phyloP scores from a whole-genome alignment of 306 rosid species.

The Neltuma alba region DNA sequence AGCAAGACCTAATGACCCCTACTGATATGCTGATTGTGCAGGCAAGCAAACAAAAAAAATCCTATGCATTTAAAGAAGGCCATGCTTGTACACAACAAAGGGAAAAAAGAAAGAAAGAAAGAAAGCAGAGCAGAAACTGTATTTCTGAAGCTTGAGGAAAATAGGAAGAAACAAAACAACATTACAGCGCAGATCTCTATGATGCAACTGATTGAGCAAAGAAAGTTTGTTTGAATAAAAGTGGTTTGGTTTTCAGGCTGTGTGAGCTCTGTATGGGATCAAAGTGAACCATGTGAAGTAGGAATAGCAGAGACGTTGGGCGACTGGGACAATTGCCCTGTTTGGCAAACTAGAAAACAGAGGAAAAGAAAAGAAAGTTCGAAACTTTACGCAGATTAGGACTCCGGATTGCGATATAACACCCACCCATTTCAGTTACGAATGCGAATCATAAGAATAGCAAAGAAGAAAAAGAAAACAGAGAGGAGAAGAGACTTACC shows the following conservation, averaged over 20 bases:
- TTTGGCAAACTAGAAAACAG: constrained; percentile 38
- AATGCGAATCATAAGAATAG: too few relatives aligned
- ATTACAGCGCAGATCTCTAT: constrained; percentile 47
- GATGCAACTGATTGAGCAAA: neutral
- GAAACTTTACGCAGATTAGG: constrained; percentile 28
- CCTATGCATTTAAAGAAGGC: constrained; percentile 34
- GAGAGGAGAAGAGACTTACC: too few relatives aligned
- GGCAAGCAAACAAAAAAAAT: too few relatives aligned
- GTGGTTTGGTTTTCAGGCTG: neutral
- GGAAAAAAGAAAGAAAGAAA: neutral
- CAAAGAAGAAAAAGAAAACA: too few relatives aligned
- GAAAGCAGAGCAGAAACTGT: neutral
- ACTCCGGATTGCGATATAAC: neutral
- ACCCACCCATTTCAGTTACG: neutral
- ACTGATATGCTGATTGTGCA: neutral
- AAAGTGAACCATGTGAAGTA: neutral
- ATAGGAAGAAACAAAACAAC: constrained; percentile 2
- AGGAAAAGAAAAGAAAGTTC: constrained; percentile 32
- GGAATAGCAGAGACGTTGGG: neutral
- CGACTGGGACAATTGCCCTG: neutral
- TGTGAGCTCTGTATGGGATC: neutral
- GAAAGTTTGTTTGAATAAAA: neutral
- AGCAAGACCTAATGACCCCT: neutral
- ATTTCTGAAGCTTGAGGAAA: neutral
- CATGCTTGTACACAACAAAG: neutral